A percentile compares a stretch with the other conserved stretches of the same genome.
These are phyloP conservation scores for Colletotrichum destructivum DNA, from an alignment of 2,329 filamentous ascomycete species.

Conservation along the genomic window DNA sequence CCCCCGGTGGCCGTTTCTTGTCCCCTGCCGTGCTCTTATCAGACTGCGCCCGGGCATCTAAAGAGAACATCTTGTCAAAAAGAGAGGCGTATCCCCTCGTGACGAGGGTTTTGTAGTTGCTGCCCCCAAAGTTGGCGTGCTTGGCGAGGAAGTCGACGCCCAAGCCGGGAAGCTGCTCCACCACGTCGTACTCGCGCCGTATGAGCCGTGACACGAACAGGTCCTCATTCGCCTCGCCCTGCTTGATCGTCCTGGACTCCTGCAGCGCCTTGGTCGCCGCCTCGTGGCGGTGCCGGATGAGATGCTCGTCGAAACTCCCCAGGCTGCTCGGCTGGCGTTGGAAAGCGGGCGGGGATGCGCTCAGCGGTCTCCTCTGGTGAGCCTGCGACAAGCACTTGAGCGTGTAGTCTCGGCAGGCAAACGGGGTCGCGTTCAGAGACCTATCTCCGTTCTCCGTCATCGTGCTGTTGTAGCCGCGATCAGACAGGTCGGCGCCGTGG, in stretches of 20 bases:
- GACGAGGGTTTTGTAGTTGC: slow-evolving; percentile 34
- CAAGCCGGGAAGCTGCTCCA: slow-evolving; percentile 43
- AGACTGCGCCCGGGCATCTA: slow-evolving; percentile 9
- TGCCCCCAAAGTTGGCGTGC: neutral
- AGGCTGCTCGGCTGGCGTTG: neutral
- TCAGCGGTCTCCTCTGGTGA: neutral
- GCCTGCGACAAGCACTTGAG: too few relatives aligned
- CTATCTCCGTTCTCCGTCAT: neutral
- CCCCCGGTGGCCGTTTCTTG: neutral
- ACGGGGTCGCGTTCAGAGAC: neutral
- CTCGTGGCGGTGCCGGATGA: neutral
- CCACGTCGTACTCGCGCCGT: slow-evolving; percentile 44
- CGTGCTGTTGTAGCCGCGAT: neutral
- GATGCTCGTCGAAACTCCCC: neutral
- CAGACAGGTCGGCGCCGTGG: slow-evolving; percentile 36
- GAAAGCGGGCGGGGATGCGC: neutral
- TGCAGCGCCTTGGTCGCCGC: slow-evolving; percentile 31
- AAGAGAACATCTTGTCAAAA: slow-evolving; percentile 36
- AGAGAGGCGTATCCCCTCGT: slow-evolving; percentile 41
- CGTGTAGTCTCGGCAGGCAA: too few relatives aligned
- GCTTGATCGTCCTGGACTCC: slow-evolving; percentile 15
- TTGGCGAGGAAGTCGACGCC: slow-evolving; percentile 40
- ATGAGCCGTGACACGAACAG: slow-evolving; percentile 27
- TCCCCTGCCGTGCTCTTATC: neutral
- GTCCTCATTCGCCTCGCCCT: neutral